These are phyloP conservation scores for Penicillium egyptiacum DNA, from an alignment of 495 filamentous ascomycete species.

Conservation along the genomic window DNA sequence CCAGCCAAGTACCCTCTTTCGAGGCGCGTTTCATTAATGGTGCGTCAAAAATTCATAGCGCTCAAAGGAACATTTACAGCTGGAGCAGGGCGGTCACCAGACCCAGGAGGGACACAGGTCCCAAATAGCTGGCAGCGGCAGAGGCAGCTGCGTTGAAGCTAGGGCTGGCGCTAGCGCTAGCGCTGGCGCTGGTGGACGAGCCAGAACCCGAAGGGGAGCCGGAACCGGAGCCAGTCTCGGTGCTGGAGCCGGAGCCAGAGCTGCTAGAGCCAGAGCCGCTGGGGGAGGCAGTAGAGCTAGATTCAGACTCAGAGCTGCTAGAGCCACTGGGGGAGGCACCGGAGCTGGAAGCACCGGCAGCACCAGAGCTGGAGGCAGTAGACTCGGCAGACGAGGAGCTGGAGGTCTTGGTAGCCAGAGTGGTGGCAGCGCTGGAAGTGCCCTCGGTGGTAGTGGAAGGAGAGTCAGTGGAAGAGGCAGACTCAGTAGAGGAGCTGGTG, in stretches of 20 bases:
- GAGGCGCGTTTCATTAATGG: conserved; percentile 23
- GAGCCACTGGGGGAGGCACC: conserved; percentile 17
- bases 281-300: conserved; percentile 14
- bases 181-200: conserved; percentile 21
- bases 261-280: conserved; percentile 23
- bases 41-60: conserved; percentile 18
- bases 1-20: conserved; percentile 28
- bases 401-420: conserved; percentile 21
- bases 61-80: conserved; percentile 28
- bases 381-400: conserved; percentile 19
- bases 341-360: conserved; percentile 17
- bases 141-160: conserved; percentile 30
- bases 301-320: not conserved
- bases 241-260: conserved; percentile 19
- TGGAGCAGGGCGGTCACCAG: conserved; percentile 40
- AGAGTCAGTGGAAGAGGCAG: conserved; percentile 3
- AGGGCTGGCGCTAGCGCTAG: conserved; percentile 24
- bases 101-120: conserved; percentile 32
- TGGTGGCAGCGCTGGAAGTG: conserved; percentile 16
- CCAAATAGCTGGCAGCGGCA: conserved; percentile 26
- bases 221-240: conserved; percentile 13
- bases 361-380: conserved; percentile 19
- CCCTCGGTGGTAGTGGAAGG: conserved; percentile 9
- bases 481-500: conserved; percentile 1
- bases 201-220: conserved; percentile 6